phyloP scores from a whole-genome alignment of 176 grass and related monocot genomes.

The barley (Hordeum vulgare) region MorexV3_pseudomolecules_assembly NC_058522.1:4178953-4179452 shows the following conservation, averaged over 20 bases:
- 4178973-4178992: neutral
- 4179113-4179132: constrained; percentile 52
- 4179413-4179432: neutral
- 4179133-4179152: constrained; percentile 80
- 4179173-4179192: constrained; percentile 80
- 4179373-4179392: neutral
- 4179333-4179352: constrained; percentile 61
- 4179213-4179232: constrained; percentile 84
- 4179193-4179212: constrained; percentile 84
- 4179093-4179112: neutral
- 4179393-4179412: neutral
- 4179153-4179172: constrained; percentile 73
- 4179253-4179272: constrained; percentile 69
- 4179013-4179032: neutral
- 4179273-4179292: constrained; percentile 64
- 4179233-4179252: constrained; percentile 73
- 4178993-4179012: neutral
- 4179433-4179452: neutral
- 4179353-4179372: constrained; percentile 55
- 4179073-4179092: neutral
- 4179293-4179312: constrained; percentile 84
- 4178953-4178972: neutral
- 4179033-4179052: neutral
- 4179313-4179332: constrained; percentile 83
- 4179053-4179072: neutral